These are phyloP conservation scores for Guadua angustifolia DNA, from an alignment of 176 grass and related monocot genomes.

Conservation along the genomic window DNA sequence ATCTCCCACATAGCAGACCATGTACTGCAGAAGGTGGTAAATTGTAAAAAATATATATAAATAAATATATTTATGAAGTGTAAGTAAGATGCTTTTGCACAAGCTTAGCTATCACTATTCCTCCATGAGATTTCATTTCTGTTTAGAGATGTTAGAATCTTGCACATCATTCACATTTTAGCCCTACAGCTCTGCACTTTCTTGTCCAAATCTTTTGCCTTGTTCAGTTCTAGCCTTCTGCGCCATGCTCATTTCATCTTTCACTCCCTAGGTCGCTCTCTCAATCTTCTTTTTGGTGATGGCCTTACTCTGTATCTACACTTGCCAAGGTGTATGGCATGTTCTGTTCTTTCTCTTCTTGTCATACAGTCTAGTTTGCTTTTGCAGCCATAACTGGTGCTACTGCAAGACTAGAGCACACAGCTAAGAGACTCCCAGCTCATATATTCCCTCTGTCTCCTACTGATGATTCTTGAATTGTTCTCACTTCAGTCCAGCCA, in stretches of 20 bases:
- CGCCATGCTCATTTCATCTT: background rate
- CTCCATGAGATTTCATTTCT: background rate
- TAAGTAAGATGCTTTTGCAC: no score
- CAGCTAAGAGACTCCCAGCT: background rate
- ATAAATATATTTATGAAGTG: no score
- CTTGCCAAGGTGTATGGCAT: background rate
- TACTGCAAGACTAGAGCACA: background rate
- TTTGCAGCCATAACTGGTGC: background rate
- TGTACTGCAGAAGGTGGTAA: no score
- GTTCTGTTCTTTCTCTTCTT: background rate
- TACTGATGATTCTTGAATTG: slow-evolving; percentile 1
- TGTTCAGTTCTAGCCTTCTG: background rate
- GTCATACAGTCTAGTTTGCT: background rate
- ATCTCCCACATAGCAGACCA: no score
- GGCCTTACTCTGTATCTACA: background rate
- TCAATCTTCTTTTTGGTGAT: background rate
- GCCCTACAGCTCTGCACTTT: background rate
- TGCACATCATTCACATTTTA: background rate
- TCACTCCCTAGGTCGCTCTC: background rate
- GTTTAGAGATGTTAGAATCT: background rate
- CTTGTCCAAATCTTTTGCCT: background rate
- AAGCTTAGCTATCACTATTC: background rate
- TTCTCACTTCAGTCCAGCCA: background rate
- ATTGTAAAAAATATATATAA: no score
- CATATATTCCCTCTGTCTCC: background rate